Evolutionary conservation across 176 grass and related monocot species (phyloP), one percentile per base, ranked within the genome.

Genomic region (Phoenix dactylifera): DNA sequence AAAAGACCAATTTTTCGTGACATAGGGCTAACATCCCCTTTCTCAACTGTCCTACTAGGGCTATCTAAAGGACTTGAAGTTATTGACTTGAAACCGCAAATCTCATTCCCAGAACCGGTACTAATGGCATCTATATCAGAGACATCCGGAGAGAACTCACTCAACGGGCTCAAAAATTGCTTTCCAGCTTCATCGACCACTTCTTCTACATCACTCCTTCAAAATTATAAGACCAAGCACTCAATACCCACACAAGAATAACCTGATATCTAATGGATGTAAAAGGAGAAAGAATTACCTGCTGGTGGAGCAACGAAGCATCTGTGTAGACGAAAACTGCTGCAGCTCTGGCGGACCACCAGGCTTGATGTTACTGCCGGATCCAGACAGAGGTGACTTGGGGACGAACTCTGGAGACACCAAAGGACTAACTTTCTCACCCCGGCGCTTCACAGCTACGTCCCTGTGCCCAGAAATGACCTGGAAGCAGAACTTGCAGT

Each of bases 51-150:
- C 64, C 66, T 98, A 58, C 69, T 44, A 18, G 93, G 93, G 54
- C 78, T 92, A 49, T 81, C 69, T 35, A 72, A 44, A 17, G 84
- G 87, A 69, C 78, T 98, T 0, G 81, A 82, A 70, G 67, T 59
- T 35, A 74, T 62, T 30, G 85, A 72, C 16, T 56, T 72, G 44
- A 71, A 50, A 48, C 75, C 88, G 72, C 70, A 81, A 52, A 70
- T 65, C 22, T 79, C 76, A 49, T 72, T 78, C 26, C 70, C 76
- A 72, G 79, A 55, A 83, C 66, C 78, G 52, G 83, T 65, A 74
- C 77, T 90, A 65, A 77, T 76, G 51, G 80, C 87, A 68, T 96
- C 91, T 54, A 84, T 77, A 86, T 96, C 91, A 64, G 75, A 96
- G 75, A 62, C 74, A 72, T 87, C 83, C 23, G 70, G 80, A 72